These are phyloP conservation scores for Cunninghamia lanceolata DNA, from an alignment of 75 land plant genomes.

Conservation along the genomic window DNA sequence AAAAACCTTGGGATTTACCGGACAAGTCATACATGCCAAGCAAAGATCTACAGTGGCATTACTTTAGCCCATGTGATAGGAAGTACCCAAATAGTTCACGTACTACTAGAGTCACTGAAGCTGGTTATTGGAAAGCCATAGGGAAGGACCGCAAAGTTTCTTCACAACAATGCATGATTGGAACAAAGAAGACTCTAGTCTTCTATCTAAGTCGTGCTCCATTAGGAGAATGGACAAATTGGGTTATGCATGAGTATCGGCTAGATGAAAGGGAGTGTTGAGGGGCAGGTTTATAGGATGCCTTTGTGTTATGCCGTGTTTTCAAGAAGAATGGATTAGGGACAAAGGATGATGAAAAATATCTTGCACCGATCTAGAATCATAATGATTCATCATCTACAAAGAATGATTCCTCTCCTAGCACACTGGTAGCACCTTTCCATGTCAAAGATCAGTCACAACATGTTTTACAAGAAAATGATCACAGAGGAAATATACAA, in stretches of 20 bases:
- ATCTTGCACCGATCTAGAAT: background rate
- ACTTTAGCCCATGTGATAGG: slow-evolving; percentile 55
- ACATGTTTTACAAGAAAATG: background rate
- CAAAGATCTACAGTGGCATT: slow-evolving; percentile 48
- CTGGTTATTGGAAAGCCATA: slow-evolving; percentile 77
- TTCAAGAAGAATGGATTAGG: slow-evolving; percentile 38
- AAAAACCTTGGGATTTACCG: slow-evolving; percentile 10
- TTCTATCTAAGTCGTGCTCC: slow-evolving; percentile 69
- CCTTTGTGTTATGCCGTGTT: slow-evolving; percentile 61
- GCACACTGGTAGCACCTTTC: background rate
- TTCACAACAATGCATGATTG: slow-evolving; percentile 21
- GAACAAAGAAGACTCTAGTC: slow-evolving; percentile 72
- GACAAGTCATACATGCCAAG: slow-evolving; percentile 7
- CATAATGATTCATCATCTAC: background rate
- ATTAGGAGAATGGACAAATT: slow-evolving; percentile 52
- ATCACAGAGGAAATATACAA: background rate
- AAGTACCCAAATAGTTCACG: slow-evolving; percentile 70
- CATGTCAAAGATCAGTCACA: background rate
- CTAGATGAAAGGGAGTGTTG: slow-evolving; percentile 31
- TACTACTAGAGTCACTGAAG: slow-evolving; percentile 60
- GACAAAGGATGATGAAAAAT: slow-evolving; percentile 16
- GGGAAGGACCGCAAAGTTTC: slow-evolving; percentile 62
- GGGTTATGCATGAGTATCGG: slow-evolving; percentile 79
- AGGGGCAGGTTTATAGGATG: slow-evolving; percentile 33
- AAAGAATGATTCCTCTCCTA: background rate